A percentile compares a stretch with the other conserved stretches of the same genome.
Evolutionary conservation across 805 yeast species (phyloP).

Genomic region (Myxozyma udenii): DNA sequence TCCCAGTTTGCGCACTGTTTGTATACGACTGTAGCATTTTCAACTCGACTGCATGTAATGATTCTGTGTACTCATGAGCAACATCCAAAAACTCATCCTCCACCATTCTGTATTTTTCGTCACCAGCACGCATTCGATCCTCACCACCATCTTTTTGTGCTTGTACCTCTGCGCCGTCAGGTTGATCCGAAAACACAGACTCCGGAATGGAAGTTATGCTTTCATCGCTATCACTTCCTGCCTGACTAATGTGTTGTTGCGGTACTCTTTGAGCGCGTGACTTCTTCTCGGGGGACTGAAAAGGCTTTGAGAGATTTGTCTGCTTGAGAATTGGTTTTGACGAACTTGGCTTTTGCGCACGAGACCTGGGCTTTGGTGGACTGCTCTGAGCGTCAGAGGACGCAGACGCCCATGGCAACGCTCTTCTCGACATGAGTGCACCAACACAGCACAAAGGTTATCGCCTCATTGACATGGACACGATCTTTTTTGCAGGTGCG

Average conservation of each 20-base stretch:
- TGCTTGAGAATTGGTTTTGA: too few species aligned
- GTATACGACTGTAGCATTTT: background rate
- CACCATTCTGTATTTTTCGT: conserved; percentile 21
- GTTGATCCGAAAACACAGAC: background rate
- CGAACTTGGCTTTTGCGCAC: background rate
- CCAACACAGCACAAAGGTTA: background rate
- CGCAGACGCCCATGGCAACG: background rate
- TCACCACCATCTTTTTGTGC: too few species aligned
- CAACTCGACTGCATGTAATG: conserved; percentile 11
- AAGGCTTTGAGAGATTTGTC: too few species aligned
- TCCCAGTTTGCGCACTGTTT: background rate
- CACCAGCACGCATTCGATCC: conserved; percentile 11
- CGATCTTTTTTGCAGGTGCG: background rate
- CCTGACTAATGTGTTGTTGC: background rate
- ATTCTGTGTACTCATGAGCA: conserved; percentile 8
- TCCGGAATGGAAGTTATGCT: background rate
- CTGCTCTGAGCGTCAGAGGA: background rate
- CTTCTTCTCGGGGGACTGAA: too few species aligned
- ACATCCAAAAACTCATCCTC: conserved; percentile 25
- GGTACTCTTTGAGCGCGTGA: background rate
- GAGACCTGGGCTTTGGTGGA: background rate
- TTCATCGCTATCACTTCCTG: background rate
- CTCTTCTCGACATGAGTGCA: background rate
- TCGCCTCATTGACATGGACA: background rate
- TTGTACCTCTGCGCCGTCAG: too few species aligned